Percentiles rank a stretch among this genome's conserved stretches.
Conservation (phyloP, 345 rosid genomes). For the Draba incana region DNA sequence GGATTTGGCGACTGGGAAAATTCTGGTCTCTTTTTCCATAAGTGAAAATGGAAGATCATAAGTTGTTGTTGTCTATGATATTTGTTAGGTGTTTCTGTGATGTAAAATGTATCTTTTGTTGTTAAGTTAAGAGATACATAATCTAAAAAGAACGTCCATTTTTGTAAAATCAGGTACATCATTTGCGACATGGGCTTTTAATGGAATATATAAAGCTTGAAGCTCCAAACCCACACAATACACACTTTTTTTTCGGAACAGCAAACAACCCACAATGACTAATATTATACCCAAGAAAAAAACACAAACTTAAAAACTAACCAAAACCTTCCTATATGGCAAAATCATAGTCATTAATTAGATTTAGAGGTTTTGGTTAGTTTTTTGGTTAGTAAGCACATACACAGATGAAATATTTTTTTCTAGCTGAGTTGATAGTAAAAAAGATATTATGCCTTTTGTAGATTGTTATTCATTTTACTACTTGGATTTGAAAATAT, state of each 20-base stretch:
- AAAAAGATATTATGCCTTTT: neutral
- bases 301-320: no score
- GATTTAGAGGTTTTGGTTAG: no score
- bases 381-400: no score
- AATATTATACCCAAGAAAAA: no score
- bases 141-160: neutral
- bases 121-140: slow-evolving; percentile 15
- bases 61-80: slow-evolving; percentile 24
- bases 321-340: no score
- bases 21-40: slow-evolving; percentile 31
- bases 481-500: neutral
- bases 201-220: slow-evolving; percentile 12
- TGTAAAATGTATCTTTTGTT: slow-evolving; percentile 33
- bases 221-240: slow-evolving; percentile 9
- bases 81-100: slow-evolving; percentile 32
- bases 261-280: no score
- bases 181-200: slow-evolving; percentile 22
- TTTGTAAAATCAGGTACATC: slow-evolving; percentile 4
- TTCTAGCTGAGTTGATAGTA: neutral
- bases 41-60: slow-evolving; percentile 29
- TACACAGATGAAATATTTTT: no score
- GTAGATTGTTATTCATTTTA: neutral
- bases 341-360: neutral
- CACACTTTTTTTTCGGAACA: neutral
- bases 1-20: slow-evolving; percentile 23